Conservation (phyloP, 1,284 basidiomycete genomes). For the Cerrena zonata region DNA sequence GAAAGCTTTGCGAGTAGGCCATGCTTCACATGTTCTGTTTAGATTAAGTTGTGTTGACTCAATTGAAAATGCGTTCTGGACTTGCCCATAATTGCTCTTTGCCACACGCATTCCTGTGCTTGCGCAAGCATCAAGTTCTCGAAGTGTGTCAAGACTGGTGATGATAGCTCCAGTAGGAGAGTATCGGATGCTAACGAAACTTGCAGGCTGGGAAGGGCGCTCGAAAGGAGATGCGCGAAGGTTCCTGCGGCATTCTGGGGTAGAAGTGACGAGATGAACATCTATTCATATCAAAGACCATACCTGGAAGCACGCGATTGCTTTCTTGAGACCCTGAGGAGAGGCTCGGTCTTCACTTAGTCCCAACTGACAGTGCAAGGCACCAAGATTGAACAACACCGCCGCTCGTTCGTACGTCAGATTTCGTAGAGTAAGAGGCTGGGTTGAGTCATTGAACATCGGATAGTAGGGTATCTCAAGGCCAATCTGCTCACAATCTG, state of each 20-base stretch:
- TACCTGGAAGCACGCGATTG: slow-evolving; percentile 69
- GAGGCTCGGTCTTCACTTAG: slow-evolving; percentile 62
- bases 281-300: slow-evolving; percentile 14
- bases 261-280: background rate
- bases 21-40: slow-evolving; percentile 83
- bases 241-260: slow-evolving; percentile 72
- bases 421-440: slow-evolving; percentile 64
- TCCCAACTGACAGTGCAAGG: slow-evolving; percentile 73
- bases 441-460: slow-evolving; percentile 52
- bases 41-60: too few relatives aligned
- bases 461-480: slow-evolving; percentile 74
- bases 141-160: slow-evolving; percentile 58
- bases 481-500: slow-evolving; percentile 52
- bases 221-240: slow-evolving; percentile 57
- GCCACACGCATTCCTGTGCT: slow-evolving; percentile 97
- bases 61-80: slow-evolving; percentile 8
- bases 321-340: slow-evolving; percentile 73
- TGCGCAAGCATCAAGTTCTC: slow-evolving; percentile 85
- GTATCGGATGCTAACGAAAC: slow-evolving; percentile 50
- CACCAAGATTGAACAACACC: slow-evolving; percentile 79
- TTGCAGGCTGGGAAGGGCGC: slow-evolving; percentile 52
- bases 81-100: slow-evolving; percentile 80
- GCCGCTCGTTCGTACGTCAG: slow-evolving; percentile 74
- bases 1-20: slow-evolving; percentile 84
- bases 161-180: slow-evolving; percentile 59